Evolutionary conservation across 495 filamentous ascomycete genomes (phyloP), one percentile per base, ranked within the genome.

Genomic region (Xeromyces bisporus): DNA sequence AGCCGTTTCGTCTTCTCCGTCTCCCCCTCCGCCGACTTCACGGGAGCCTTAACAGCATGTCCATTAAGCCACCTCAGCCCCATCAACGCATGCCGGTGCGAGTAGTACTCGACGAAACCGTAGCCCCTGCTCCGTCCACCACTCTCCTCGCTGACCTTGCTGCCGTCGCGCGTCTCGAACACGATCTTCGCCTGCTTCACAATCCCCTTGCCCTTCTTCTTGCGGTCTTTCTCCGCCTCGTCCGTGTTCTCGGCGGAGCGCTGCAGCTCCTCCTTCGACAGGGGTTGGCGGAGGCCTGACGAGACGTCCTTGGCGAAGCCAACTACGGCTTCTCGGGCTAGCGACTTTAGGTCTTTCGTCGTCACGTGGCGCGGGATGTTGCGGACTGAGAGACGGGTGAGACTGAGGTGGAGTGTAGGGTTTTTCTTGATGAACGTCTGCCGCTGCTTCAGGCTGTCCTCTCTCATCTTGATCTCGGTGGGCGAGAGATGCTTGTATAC

Each of bases 61-160:
- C 85, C 83, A 46, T 99, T 99, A 20, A 99, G 58, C 75, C 79
- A 94, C 18, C 89, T 60, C 35, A 99, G 58, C 12, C 86, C 89
- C 89, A 96, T 96, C 15, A 99, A 60, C 16, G 91, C 91, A 60
- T 78, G 82, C 17, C 89, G 77, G 42, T 99, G 89, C 18, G 80
- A 86, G 36, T 72, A 80, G 58, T 94, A 99, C 53, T 99, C 89
- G 35, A 99, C 79, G 55, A 99, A 99, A 7, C 91, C 89, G 50
- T 99, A 99, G 14, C 89, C 91, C 44, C 86, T 64, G 39, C 76
- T 83, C 46, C 84, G 67, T 23, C 89, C 84, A 3, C 80, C 77
- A 35, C 51, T 66, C 26, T 64, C 56, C 50, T 92, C 82, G 2
- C 62, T 48, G 6, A 92, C 69, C 59, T 93, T 94, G 36, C 67